Percentiles rank a stretch among this genome's conserved stretches.
Evolutionary conservation across 1,284 basidiomycete species (phyloP).

Genomic region (Abortiporus biennis): DNA sequence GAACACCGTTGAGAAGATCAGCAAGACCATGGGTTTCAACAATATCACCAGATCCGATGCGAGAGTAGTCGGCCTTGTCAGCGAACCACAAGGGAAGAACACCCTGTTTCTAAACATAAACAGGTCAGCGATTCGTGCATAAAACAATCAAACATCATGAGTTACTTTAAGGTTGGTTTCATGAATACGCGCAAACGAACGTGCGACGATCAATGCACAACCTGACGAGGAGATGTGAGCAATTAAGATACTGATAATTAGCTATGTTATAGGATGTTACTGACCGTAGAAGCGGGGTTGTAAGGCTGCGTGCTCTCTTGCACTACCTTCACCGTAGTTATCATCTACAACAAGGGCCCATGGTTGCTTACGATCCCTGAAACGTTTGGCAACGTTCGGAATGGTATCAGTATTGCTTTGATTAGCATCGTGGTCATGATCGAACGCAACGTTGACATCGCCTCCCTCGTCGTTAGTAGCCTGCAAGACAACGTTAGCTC

Average conservation of each 20-base stretch:
- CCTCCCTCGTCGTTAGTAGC: conserved; percentile 92
- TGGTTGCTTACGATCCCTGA: conserved; percentile 76
- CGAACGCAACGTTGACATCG: conserved; percentile 85
- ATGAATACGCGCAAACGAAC: conserved; percentile 98
- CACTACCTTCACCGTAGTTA: conserved; percentile 96
- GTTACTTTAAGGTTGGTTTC: conserved; percentile 92
- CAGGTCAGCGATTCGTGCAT: conserved; percentile 3
- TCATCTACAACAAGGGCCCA: conserved; percentile 97
- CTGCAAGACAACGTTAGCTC: too few relatives aligned
- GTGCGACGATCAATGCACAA: conserved; percentile 77
- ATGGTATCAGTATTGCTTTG: conserved; percentile 73
- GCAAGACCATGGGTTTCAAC: conserved; percentile 51
- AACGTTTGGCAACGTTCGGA: conserved; percentile 82
- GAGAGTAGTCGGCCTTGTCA: conserved; percentile 80
- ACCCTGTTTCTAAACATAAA: conserved; percentile 77
- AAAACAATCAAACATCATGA: background rate
- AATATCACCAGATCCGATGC: conserved; percentile 76
- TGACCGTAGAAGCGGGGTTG: conserved; percentile 94
- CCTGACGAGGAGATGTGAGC: conserved; percentile 36
- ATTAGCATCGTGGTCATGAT: conserved; percentile 45
- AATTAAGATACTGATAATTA: background rate
- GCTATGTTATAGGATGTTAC: conserved; percentile 4
- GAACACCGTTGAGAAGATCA: conserved; percentile 50
- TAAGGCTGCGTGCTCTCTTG: conserved; percentile 96
- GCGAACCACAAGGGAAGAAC: conserved; percentile 87